Evolutionary conservation across 2,329 filamentous ascomycete species (phyloP), one percentile per base, ranked within the genome.

Genomic region (Epichloe festucae): DNA sequence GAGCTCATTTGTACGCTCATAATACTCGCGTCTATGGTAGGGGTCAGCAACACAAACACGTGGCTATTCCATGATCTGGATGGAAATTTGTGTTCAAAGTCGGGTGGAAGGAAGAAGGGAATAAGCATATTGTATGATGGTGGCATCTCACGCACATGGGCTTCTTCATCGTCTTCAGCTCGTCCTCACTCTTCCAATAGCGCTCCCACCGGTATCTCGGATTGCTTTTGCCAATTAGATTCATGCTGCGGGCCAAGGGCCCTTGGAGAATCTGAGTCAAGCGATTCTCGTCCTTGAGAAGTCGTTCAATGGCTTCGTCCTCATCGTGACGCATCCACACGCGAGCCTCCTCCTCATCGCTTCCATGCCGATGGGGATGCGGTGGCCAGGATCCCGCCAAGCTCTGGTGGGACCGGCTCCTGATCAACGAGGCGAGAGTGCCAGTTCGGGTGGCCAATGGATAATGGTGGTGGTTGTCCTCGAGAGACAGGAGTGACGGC

Each of bases 151-250:
- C 69, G 66, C 57, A 83, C 78, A 94, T 67, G n/a, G 81, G 75
- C 64, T 84, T 85, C 62, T 77, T 79, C 77, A 94, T 84, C 52
- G 68, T 64, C 57, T 78, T 78, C 56, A 96, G 72, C 63, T 94
- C 77, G 31, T 85, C 83, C 34, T 89, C 82, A 0, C 81, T 79
- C 66, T 87, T 94, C 79, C 87, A 95, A 65, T 95, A 96, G 54
- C 77, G 78, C 63, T 89, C 84, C 85, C 89, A 96, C 56, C 78
- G 78, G 68, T 95, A 95, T 54, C 87, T 74, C 17, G 88, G 87
- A 65, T 93, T 96, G 58, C 80, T 88, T 60, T 87, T 87, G 42
- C 91, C 91, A 65, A 96, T 95, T 60, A 97, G 75, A 51, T 88
- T 79, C 78, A 89, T 86, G 62, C 85, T 89, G 55, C 87, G 77